phyloP scores from a whole-genome alignment of 345 rosid genomes.

The Reutealis trisperma region DNA sequence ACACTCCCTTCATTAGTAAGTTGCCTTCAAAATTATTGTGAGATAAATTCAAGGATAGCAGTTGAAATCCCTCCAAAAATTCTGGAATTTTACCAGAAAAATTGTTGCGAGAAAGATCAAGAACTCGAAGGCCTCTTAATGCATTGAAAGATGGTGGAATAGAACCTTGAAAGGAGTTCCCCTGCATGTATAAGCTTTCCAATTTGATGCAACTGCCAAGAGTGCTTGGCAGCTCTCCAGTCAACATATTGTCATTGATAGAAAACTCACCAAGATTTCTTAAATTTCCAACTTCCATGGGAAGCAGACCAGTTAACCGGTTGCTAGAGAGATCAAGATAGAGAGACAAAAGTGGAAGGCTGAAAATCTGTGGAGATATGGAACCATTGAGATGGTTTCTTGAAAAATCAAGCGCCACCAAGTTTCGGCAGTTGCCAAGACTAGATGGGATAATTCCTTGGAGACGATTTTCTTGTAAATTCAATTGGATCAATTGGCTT shows the following conservation, averaged over 20 bases:
- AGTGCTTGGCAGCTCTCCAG: neutral
- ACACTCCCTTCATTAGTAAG: neutral
- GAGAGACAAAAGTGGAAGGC: neutral
- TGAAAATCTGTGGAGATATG: neutral
- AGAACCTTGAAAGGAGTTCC: neutral
- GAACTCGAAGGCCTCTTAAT: neutral
- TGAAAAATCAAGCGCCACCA: neutral
- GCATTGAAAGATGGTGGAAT: constrained; percentile 1
- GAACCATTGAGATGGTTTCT: neutral
- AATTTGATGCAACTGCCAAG: neutral
- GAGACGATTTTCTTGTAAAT: neutral
- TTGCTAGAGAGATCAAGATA: neutral
- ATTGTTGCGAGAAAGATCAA: constrained; percentile 5
- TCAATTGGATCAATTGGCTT: neutral
- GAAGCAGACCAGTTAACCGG: neutral
- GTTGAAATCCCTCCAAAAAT: neutral
- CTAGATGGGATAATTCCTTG: neutral
- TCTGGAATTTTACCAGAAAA: constrained; percentile 6
- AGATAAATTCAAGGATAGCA: neutral
- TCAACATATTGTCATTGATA: constrained; percentile 1
- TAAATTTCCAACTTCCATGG: neutral
- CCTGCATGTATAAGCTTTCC: neutral
- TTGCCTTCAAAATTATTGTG: neutral
- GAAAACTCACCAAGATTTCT: neutral
- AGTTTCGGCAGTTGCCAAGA: neutral